A percentile compares a stretch with the other conserved stretches of the same genome.
These are phyloP conservation scores for Musa beccarii DNA, from an alignment of 176 grass and related monocot species.

Conservation along the genomic window DNA sequence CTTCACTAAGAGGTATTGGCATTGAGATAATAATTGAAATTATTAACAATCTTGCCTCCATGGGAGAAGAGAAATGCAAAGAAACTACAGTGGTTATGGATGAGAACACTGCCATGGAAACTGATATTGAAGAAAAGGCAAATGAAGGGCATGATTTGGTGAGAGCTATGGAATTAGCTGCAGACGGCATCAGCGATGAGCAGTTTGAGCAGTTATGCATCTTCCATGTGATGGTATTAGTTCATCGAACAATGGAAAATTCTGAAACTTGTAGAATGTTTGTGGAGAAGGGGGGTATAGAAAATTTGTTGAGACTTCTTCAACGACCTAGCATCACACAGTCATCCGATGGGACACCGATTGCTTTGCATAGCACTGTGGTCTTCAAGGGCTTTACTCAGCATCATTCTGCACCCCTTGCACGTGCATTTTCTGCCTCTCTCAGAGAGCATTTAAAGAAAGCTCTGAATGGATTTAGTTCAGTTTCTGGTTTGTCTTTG, in stretches of 20 bases:
- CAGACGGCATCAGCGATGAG: constrained; percentile 54
- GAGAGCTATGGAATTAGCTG: constrained; percentile 47
- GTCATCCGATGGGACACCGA: constrained; percentile 95
- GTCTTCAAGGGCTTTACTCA: constrained; percentile 98
- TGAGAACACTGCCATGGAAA: constrained; percentile 87
- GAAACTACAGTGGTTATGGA: constrained; percentile 38
- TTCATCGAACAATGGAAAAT: constrained; percentile 96
- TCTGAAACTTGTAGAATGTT: constrained; percentile 95
- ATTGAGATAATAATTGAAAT: constrained; percentile 98
- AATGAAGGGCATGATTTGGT: constrained; percentile 62
- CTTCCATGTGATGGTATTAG: constrained; percentile 95
- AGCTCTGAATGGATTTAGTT: constrained; percentile 57
- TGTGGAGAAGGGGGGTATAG: constrained; percentile 85
- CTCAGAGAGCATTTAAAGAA: constrained; percentile 76
- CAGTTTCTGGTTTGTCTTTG: constrained; percentile 41
- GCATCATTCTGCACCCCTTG: constrained; percentile 86
- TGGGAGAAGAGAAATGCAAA: constrained; percentile 36
- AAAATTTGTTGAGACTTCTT: constrained; percentile 71
- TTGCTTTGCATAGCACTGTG: constrained; percentile 95
- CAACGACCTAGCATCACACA: constrained; percentile 91
- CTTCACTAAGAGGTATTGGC: constrained; percentile 78
- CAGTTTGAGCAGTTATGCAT: constrained; percentile 90
- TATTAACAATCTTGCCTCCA: constrained; percentile 64
- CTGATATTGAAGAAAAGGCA: constrained; percentile 56
- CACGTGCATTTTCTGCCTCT: constrained; percentile 77